These are phyloP conservation scores for Cladophialophora exuberans DNA, from an alignment of 2,329 filamentous ascomycete species.

Conservation along the genomic window DNA sequence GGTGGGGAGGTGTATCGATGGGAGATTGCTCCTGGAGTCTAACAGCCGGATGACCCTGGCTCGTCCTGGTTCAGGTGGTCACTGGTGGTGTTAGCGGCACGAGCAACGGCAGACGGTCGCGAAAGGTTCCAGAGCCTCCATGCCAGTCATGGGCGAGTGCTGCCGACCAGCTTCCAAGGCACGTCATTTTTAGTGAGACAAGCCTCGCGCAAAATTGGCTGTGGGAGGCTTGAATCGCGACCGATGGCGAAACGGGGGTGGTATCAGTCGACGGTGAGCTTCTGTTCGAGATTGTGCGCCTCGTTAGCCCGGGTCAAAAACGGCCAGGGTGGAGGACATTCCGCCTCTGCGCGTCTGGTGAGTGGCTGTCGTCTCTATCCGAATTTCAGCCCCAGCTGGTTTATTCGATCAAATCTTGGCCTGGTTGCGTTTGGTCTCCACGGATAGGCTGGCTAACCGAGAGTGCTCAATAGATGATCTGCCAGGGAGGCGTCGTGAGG, in stretches of 20 bases:
- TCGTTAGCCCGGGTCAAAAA: neutral
- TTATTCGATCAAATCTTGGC: conserved; percentile 6
- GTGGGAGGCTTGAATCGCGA: neutral
- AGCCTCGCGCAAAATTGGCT: neutral
- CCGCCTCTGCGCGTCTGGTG: neutral
- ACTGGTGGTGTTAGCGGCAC: neutral
- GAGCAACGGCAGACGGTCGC: neutral
- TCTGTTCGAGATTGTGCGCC: neutral
- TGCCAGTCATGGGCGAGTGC: neutral
- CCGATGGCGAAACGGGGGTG: conserved; percentile 2
- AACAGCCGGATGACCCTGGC: neutral
- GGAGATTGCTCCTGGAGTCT: conserved; percentile 17
- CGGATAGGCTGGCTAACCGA: conserved; percentile 1
- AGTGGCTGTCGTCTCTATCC: neutral
- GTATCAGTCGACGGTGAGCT: conserved; percentile 3
- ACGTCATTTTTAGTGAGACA: conserved; percentile 6
- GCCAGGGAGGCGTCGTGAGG: neutral
- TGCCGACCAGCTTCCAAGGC: neutral
- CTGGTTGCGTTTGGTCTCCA: neutral
- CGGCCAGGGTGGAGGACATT: neutral
- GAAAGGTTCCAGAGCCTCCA: neutral
- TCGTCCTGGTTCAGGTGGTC: too few species aligned
- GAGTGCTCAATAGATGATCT: neutral
- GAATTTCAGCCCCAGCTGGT: neutral
- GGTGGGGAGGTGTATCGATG: conserved; percentile 10